These are phyloP conservation scores for Rhododendron kiyosumense DNA, from an alignment of 148 eudicot genomes.

Conservation along the genomic window DNA sequence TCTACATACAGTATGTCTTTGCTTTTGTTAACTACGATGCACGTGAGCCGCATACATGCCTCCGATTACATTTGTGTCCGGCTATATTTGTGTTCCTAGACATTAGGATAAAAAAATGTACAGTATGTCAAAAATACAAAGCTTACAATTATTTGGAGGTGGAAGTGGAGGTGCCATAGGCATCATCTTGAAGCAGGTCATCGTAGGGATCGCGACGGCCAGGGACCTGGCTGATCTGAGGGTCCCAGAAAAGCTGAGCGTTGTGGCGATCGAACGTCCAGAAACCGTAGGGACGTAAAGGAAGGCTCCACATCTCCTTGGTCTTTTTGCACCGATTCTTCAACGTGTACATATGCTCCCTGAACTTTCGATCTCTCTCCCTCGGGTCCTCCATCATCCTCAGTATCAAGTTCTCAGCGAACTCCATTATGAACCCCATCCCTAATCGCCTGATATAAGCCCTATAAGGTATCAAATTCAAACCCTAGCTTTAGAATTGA, in stretches of 20 bases:
- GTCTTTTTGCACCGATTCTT: conserved; percentile 69
- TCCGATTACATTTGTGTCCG: no score
- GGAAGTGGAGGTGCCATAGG: conserved; percentile 10
- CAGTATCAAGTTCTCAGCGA: conserved; percentile 76
- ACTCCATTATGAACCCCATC: conserved; percentile 86
- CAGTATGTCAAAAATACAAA: background rate
- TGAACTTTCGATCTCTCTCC: conserved; percentile 72
- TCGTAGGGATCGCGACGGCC: conserved; percentile 96
- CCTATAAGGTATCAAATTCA: background rate
- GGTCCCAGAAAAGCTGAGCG: conserved; percentile 89
- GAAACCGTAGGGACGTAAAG: conserved; percentile 87
- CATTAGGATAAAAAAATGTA: background rate
- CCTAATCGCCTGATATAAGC: background rate
- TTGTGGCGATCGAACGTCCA: conserved; percentile 93
- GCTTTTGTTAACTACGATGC: background rate
- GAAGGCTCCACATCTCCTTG: conserved; percentile 79
- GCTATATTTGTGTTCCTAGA: background rate
- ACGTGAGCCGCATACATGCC: no score
- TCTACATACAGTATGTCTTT: background rate
- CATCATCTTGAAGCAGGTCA: conserved; percentile 57
- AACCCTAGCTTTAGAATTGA: background rate
- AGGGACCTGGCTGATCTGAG: conserved; percentile 82
- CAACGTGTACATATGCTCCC: conserved; percentile 63
- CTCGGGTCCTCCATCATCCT: conserved; percentile 84
- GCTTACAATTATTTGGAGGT: conserved; percentile 32